Percentiles rank a stretch among this genome's conserved stretches.
Conservation (phyloP, 139 green algal species). For the Coelastrella sp. region DNA sequence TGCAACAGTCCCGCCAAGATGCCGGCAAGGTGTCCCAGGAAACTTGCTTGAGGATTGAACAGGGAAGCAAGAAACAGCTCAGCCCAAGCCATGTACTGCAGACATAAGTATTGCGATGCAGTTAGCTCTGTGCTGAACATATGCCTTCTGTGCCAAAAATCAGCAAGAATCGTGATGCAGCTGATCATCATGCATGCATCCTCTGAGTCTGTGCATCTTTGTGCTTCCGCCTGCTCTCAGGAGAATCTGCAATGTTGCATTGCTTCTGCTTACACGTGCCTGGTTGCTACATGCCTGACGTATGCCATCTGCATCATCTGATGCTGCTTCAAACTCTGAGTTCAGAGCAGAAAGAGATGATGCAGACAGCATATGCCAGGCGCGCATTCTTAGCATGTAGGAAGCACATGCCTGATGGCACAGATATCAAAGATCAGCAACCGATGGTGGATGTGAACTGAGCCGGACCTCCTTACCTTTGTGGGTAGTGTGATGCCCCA, state of each 20-base stretch:
- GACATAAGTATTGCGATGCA: neutral
- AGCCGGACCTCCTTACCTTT: slow-evolving; percentile 78
- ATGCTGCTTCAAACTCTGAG: too few relatives aligned
- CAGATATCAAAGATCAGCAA: neutral
- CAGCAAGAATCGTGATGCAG: neutral
- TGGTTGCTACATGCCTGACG: too few relatives aligned
- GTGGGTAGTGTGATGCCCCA: slow-evolving; percentile 74
- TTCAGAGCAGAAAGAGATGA: too few relatives aligned
- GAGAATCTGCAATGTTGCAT: too few relatives aligned
- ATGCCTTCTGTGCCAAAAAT: neutral
- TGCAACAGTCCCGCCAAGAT: slow-evolving; percentile 76
- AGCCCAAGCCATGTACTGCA: slow-evolving; percentile 69
- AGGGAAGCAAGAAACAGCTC: slow-evolving; percentile 77
- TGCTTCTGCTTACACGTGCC: too few relatives aligned
- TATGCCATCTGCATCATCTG: too few relatives aligned
- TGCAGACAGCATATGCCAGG: too few relatives aligned
- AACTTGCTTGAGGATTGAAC: slow-evolving; percentile 72
- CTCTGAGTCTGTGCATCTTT: too few relatives aligned
- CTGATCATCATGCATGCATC: too few relatives aligned
- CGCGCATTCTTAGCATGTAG: too few relatives aligned
- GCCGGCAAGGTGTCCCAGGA: slow-evolving; percentile 80
- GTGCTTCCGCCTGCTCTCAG: too few relatives aligned
- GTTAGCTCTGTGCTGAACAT: neutral
- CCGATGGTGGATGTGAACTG: neutral
- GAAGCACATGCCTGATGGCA: neutral